Evolutionary conservation across 1,284 basidiomycete genomes (phyloP), one percentile per base, ranked within the genome.

Genomic region (Cutaneotrichosporon sp.): DNA sequence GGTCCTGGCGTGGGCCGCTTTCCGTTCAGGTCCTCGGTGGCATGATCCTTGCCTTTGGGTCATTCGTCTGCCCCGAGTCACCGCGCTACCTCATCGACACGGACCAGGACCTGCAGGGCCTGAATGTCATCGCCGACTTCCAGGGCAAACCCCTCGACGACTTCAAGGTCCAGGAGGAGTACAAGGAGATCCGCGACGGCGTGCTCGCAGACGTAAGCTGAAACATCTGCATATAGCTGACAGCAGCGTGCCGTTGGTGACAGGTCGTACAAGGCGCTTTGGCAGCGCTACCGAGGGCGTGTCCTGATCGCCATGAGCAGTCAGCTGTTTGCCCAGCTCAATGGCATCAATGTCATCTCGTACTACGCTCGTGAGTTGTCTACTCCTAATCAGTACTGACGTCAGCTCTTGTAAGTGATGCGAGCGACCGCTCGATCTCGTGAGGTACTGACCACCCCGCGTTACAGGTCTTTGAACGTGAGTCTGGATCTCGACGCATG

Each of bases 291-390:
- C 79, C 89, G 90, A 69, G 87, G 88, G 50, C 86, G 95, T 50
- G 94, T 98, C 6, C 79, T 97, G 67, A 87, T 98, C 63, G 95
- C 95, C n/a, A 95, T 95, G 92, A 94, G 92, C 20, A 92, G 92
- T 65, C 95, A 98, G 78, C 89, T 91, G 60, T 97, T 97, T 78
- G 95, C 95, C 51, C 95, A 97, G 79, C 82, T 97, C 88, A 93
- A 94, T 74, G 92, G 92, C 62, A 93, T 95, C 70, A 94, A 93
- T 72, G 92, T 95, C 59, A 95, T 97, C 27, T 93, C 90, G 5
- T 97, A 97, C 78, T 97, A 97, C 80, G 92, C 92, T 47, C 91
- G 90, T 78, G 54, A 73, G 76, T 73, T 11, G 6, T 24, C 3
- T 22, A 0, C 2, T 45, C 10, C 14, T 9, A 4, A 16, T 18